phyloP scores from a whole-genome alignment of 805 yeast species.

The Kockiozyma suomiensis region DNA sequence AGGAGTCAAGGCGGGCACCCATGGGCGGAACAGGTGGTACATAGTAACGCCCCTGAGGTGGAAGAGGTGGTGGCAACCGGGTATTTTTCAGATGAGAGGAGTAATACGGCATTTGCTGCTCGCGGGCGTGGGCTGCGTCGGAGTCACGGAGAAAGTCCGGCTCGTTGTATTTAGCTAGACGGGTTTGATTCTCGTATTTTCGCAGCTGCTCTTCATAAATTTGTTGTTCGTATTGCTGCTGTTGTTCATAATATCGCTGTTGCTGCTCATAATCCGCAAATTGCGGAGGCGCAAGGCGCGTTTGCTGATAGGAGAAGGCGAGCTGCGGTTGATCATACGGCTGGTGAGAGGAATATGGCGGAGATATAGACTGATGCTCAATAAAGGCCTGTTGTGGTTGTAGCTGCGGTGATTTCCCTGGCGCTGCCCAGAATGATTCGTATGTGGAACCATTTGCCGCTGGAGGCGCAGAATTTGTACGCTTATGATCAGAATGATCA shows the following conservation, averaged over 20 bases:
- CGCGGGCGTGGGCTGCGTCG: constrained; percentile 8
- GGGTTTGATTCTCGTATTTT: neutral
- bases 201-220: constrained; percentile 4
- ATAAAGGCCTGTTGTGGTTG: too few relatives aligned
- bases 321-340: neutral
- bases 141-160: constrained; percentile 7
- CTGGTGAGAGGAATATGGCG: neutral
- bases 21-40: constrained; percentile 2
- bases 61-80: constrained; percentile 6
- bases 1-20: neutral
- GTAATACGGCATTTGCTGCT: constrained; percentile 8
- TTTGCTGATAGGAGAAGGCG: neutral
- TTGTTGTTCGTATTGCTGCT: neutral
- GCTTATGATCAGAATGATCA: constrained; percentile 2
- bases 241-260: constrained; percentile 2
- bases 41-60: constrained; percentile 6
- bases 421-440: neutral
- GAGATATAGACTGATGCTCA: neutral
- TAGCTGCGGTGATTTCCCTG: neutral
- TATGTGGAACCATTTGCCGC: neutral
- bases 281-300: constrained; percentile 2
- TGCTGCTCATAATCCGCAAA: constrained; percentile 5
- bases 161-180: constrained; percentile 7
- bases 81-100: constrained; percentile 10
- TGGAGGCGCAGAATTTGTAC: constrained; percentile 10